Percentiles rank a stretch among this genome's conserved stretches.
Conservation (phyloP, 768 basidiomycete genomes). For the Thelephora aurantiotincta region DNA sequence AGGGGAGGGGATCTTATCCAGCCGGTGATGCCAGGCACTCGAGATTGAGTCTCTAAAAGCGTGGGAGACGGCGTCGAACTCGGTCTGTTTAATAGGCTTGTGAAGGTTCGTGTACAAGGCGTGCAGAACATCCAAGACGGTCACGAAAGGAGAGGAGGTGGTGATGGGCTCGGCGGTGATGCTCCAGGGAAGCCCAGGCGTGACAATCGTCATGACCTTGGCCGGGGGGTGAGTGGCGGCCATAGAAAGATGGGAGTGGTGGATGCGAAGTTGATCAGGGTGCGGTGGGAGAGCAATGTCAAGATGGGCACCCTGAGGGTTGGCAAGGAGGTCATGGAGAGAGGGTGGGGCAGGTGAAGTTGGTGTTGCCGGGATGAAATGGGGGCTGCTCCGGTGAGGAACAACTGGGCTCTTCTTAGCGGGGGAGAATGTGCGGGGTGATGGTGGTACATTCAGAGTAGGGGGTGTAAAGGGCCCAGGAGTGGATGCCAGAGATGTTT, state of each 20-base stretch:
- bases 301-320: not conserved
- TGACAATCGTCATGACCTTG: slow-evolving; percentile 17
- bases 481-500: slow-evolving; percentile 10
- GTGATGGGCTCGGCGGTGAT: slow-evolving; percentile 16
- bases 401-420: slow-evolving; percentile 3
- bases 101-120: slow-evolving; percentile 31
- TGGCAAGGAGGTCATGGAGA: slow-evolving; percentile 2
- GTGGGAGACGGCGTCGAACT: slow-evolving; percentile 23
- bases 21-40: slow-evolving; percentile 28
- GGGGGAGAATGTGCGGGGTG: slow-evolving; percentile 1
- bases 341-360: not conserved
- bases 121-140: slow-evolving; percentile 35
- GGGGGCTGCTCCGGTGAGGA: not conserved
- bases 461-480: slow-evolving; percentile 12
- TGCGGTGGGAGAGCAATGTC: slow-evolving; percentile 1
- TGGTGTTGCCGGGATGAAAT: too few relatives aligned
- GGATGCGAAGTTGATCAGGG: not conserved
- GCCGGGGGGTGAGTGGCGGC: slow-evolving; percentile 15
- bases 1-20: slow-evolving; percentile 17
- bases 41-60: slow-evolving; percentile 22
- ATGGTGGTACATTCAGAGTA: not conserved
- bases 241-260: not conserved
- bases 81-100: slow-evolving; percentile 21
- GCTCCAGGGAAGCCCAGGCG: slow-evolving; percentile 20
- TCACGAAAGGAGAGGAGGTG: slow-evolving; percentile 14